These are phyloP conservation scores for Pelargonium nanum DNA, from an alignment of 345 rosid species.

Conservation along the genomic window DNA sequence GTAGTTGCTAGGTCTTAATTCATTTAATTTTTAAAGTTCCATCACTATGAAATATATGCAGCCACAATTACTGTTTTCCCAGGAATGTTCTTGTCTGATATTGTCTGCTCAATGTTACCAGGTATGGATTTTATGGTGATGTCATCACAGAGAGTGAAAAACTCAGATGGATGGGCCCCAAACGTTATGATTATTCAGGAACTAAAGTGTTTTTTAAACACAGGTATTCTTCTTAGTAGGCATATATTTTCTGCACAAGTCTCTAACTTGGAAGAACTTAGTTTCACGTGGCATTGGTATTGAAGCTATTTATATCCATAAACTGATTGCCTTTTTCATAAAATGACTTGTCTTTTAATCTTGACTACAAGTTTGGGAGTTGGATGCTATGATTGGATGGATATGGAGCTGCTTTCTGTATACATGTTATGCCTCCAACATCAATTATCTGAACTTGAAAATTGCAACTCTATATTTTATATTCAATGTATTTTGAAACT, in stretches of 20 bases:
- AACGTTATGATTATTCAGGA: constrained; percentile 89
- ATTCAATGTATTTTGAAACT: too few species aligned
- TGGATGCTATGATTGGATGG: too few species aligned
- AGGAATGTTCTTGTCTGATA: constrained; percentile 3
- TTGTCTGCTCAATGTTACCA: constrained; percentile 15
- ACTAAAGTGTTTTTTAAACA: constrained; percentile 84
- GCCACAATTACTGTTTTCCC: too few species aligned
- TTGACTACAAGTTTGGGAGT: neutral
- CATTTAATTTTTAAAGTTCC: too few species aligned
- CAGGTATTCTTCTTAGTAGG: constrained; percentile 32
- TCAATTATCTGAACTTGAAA: too few species aligned
- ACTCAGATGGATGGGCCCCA: constrained; percentile 97
- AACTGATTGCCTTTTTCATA: neutral
- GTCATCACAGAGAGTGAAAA: constrained; percentile 91
- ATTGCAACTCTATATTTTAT: too few species aligned
- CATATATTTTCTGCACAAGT: constrained; percentile 1
- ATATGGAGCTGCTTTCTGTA: too few species aligned
- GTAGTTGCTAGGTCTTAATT: too few species aligned
- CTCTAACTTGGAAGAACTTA: neutral
- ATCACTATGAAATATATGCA: too few species aligned
- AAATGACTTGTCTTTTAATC: neutral
- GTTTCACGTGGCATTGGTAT: neutral
- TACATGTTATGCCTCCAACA: too few species aligned
- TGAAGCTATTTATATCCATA: neutral
- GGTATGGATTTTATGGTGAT: constrained; percentile 96